Evolutionary conservation across 768 basidiomycete species (phyloP).

Genomic region (Pleurotus tuoliensis): DNA sequence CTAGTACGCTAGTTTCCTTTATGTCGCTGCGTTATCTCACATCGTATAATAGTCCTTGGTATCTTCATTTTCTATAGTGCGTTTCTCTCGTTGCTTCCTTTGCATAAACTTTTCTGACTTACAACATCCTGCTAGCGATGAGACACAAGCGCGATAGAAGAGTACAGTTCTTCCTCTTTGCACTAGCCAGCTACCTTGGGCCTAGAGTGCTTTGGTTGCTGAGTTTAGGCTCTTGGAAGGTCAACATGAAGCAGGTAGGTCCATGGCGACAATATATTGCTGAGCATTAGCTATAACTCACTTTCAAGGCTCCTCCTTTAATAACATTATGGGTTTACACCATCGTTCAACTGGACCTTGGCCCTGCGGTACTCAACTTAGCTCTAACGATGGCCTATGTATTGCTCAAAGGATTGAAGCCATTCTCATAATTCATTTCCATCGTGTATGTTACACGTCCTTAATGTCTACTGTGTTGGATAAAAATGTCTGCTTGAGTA

Average conservation of each 20-base stretch:
- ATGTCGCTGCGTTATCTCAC: not conserved
- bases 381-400: constrained; percentile 48
- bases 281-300: not conserved
- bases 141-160: constrained; percentile 55
- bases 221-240: constrained; percentile 64
- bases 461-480: not conserved
- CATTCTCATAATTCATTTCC: not conserved
- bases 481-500: constrained; percentile 9
- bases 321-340: constrained; percentile 78
- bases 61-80: constrained; percentile 75
- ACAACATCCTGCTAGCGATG: constrained; percentile 37
- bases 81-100: constrained; percentile 17
- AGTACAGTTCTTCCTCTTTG: constrained; percentile 56
- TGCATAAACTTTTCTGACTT: not conserved
- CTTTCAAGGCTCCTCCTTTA: constrained; percentile 64
- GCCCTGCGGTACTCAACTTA: constrained; percentile 56
- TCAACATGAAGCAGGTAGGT: constrained; percentile 72
- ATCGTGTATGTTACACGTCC: too few relatives aligned
- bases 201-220: constrained; percentile 68
- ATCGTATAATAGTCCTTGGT: constrained; percentile 50
- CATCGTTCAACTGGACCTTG: constrained; percentile 65
- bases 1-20: constrained; percentile 49
- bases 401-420: constrained; percentile 58
- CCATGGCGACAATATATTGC: not conserved
- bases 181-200: constrained; percentile 54